Evolutionary conservation across 2,329 filamentous ascomycete species (phyloP).

Genomic region (Amphichorda felina): DNA sequence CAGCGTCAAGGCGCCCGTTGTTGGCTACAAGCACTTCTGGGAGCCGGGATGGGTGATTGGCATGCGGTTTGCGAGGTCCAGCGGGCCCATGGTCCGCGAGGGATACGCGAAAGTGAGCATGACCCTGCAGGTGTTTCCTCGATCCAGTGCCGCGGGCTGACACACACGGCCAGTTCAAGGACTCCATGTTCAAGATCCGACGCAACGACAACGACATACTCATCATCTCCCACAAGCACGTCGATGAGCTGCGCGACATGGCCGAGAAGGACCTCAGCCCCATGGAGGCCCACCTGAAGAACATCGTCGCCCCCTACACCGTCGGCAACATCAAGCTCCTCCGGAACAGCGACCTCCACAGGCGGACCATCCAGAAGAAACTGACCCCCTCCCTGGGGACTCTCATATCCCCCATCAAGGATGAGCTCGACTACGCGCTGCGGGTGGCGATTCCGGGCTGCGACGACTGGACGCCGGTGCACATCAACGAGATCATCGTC

Average conservation of each 20-base stretch:
- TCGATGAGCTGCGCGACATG: conserved; percentile 4
- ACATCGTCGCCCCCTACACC: not conserved
- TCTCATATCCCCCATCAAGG: not conserved
- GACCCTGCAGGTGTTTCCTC: conserved; percentile 11
- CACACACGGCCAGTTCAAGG: not conserved
- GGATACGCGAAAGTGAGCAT: conserved; percentile 20
- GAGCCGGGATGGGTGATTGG: conserved; percentile 1
- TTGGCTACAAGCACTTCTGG: not conserved
- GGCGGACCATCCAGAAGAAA: conserved; percentile 1
- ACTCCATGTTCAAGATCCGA: conserved; percentile 1
- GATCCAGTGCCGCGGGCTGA: not conserved
- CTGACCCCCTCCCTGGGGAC: conserved; percentile 3
- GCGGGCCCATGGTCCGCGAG: not conserved
- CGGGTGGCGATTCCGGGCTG: conserved; percentile 35
- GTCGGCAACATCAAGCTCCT: conserved; percentile 1
- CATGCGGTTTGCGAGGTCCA: not conserved
- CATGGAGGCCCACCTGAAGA: conserved; percentile 2
- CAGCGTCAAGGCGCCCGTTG: not conserved
- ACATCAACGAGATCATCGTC: conserved; percentile 1
- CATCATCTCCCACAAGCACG: conserved; percentile 2
- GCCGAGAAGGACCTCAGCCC: conserved; percentile 1
- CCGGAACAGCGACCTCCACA: conserved; percentile 1
- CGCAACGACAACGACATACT: conserved; percentile 1
- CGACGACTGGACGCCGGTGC: conserved; percentile 37
- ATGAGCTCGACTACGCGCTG: conserved; percentile 3